Conservation (phyloP, 495 filamentous ascomycete species). For the Elasticomyces elasticus region DNA sequence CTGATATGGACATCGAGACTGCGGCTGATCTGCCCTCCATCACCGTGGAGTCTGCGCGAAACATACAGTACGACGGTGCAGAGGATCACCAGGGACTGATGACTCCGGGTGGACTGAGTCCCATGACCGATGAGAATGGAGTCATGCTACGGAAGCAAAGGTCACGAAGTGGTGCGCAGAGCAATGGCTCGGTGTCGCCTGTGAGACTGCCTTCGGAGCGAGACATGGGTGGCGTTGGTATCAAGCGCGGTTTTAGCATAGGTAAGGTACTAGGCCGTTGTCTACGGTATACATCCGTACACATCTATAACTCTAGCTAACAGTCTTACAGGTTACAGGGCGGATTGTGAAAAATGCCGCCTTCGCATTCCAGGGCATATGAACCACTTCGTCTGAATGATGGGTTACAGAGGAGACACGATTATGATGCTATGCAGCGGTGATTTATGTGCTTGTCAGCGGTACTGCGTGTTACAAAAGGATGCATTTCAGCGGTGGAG, state of each 20-base stretch:
- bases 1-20: conserved; percentile 27
- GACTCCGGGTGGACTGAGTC: conserved; percentile 18
- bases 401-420: not conserved
- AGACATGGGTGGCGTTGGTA: conserved; percentile 41
- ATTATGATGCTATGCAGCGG: not conserved
- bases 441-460: not conserved
- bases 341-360: conserved; percentile 78
- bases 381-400: conserved; percentile 53
- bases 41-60: conserved; percentile 18
- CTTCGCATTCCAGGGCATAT: conserved; percentile 76
- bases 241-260: conserved; percentile 65
- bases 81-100: conserved; percentile 40
- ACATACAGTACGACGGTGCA: conserved; percentile 25
- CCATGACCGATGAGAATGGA: not conserved
- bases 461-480: not conserved
- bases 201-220: conserved; percentile 16
- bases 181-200: conserved; percentile 14
- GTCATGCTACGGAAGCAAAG: conserved; percentile 16
- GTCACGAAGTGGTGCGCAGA: conserved; percentile 15
- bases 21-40: conserved; percentile 12
- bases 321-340: conserved; percentile 74
- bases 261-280: too few species aligned
- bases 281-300: too few species aligned
- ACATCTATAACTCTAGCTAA: too few species aligned
- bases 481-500: not conserved